Base-by-base conservation (phyloP, 2,329 filamentous ascomycete genomes). In the Knufia petricola region DNA sequence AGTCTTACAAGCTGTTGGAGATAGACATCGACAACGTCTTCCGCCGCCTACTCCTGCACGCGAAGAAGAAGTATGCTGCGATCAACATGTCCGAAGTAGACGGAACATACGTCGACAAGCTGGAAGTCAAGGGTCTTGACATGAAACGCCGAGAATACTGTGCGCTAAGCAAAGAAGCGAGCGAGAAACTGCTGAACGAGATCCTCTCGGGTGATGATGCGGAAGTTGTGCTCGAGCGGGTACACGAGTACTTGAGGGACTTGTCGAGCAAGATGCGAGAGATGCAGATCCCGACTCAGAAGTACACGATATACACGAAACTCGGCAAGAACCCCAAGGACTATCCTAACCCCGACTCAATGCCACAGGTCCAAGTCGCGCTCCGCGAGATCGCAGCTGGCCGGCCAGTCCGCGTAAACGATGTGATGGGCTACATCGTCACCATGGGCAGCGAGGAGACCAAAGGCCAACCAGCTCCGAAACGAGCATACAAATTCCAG, bases 1-100 rank as follows among this genome's bases (percentile, higher is more conserved):
- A 95, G 59, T 82, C 84, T 53, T 98, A 98, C 67, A 85, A 77
- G 60, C 77, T 95, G 45, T 76, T 98, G 12, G 94, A 98, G 65
- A 98, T 98, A 55, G 92, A 98, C 61, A 95, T 98, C 57, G 92
- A 98, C 67, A 95, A 96, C 60, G 78, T 96, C 52, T 98, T 98
- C 75, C 81, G 90, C 39, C 84, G 92, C 26, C 85, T 98, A 49
- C 71, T 98, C 32, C 75, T 98, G 12, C 92, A 96, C 62, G 90
- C 92, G 24, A 98, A 98, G 77, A 98, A 98, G 75, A 98, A 98
- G 73, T 98, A 98, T 66, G 92, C 92, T 7, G 92, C 92, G 34
- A 85, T 98, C 66, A 96, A 94, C 64, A 80, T 96, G 64, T 80
- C 92, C 4, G 86, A 95, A 60, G 76, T 85, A 19, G 85, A 94